Evolutionary conservation across 768 basidiomycete genomes (phyloP).

Genomic region (Rhodotorula graminis): DNA sequence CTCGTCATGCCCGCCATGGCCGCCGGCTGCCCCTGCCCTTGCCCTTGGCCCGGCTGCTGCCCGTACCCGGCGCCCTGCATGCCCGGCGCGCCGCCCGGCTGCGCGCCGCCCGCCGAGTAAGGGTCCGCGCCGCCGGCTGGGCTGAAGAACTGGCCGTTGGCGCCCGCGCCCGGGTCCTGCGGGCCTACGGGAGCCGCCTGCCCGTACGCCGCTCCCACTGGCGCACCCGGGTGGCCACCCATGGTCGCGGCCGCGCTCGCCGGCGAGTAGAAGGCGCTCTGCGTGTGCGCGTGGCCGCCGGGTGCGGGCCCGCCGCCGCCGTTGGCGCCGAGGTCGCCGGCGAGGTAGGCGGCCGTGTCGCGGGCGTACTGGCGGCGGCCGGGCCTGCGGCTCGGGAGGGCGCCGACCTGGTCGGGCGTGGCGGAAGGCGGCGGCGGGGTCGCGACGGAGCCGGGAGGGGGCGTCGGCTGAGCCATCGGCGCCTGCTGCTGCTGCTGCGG

Average conservation of each 20-base stretch:
- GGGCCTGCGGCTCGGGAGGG: conserved; percentile 2
- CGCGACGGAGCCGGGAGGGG: background rate
- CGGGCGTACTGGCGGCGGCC: conserved; percentile 28
- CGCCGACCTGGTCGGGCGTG: conserved; percentile 15
- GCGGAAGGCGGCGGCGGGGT: conserved; percentile 12
- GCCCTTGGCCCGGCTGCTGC: conserved; percentile 16
- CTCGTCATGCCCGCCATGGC: conserved; percentile 57
- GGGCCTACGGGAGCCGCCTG: background rate
- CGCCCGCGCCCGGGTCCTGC: background rate
- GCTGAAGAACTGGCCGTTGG: conserved; percentile 20
- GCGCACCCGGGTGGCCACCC: background rate
- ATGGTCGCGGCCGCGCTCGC: background rate
- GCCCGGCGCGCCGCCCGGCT: background rate
- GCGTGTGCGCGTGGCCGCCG: conserved; percentile 29
- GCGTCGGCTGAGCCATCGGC: background rate
- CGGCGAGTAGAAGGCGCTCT: conserved; percentile 33
- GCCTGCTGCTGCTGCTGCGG: background rate
- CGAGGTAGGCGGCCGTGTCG: conserved; percentile 34
- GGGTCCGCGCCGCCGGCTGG: background rate
- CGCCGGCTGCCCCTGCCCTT: conserved; percentile 43
- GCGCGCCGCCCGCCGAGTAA: background rate
- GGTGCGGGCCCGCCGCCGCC: background rate
- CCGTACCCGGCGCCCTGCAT: conserved; percentile 14
- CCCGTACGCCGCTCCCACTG: background rate
- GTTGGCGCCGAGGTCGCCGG: conserved; percentile 6